Conservation (phyloP, 2,329 filamentous ascomycete genomes). For the Periconia digitata region DNA sequence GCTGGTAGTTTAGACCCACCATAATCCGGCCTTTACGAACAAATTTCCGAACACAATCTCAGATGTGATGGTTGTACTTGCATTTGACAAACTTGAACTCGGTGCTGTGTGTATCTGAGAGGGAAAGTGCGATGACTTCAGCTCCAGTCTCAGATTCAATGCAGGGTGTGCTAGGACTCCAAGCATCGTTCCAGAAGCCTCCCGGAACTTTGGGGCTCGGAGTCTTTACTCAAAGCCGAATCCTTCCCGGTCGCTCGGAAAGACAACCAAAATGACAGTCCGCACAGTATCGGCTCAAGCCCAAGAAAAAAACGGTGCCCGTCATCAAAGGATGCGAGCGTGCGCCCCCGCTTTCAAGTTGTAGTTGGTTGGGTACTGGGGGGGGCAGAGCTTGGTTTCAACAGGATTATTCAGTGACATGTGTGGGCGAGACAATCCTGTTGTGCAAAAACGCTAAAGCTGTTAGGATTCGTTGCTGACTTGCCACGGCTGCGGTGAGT, state of each 20-base stretch:
- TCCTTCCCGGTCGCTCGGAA: slow-evolving; percentile 8
- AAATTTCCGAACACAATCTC: not conserved
- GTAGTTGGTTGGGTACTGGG: no score
- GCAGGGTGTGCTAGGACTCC: not conserved
- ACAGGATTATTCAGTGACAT: not conserved
- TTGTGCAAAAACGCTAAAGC: not conserved
- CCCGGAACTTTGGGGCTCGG: not conserved
- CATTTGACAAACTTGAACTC: no score
- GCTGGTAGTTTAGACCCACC: not conserved
- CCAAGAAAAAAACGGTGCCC: no score
- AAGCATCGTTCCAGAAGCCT: not conserved
- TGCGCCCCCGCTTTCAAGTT: no score
- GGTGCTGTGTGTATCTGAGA: not conserved
- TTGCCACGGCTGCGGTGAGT: not conserved
- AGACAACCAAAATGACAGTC: no score
- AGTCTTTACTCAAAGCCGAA: slow-evolving; percentile 2
- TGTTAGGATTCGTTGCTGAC: not conserved
- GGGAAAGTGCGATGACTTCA: not conserved
- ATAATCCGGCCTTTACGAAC: not conserved
- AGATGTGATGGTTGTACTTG: no score
- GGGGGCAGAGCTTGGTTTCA: not conserved
- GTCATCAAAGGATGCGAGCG: not conserved
- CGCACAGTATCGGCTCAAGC: no score
- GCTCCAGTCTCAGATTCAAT: not conserved
- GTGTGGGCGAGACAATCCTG: not conserved